These are phyloP conservation scores for Ophiostoma triangulosporum DNA, from an alignment of 2,329 filamentous ascomycete species.

Conservation along the genomic window DNA sequence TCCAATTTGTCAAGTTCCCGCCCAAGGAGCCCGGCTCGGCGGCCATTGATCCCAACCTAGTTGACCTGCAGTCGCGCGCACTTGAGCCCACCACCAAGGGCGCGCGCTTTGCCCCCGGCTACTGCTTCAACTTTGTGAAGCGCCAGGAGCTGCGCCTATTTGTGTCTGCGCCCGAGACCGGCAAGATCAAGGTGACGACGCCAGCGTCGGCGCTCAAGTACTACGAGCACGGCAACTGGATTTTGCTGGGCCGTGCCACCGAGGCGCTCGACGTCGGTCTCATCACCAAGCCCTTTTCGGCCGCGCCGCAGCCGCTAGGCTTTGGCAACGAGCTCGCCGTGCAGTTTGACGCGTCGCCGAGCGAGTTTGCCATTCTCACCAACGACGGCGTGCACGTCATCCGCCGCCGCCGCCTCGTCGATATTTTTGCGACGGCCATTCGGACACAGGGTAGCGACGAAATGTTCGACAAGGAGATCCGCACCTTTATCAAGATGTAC, in stretches of 20 bases:
- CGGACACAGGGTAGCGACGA: constrained; percentile 62
- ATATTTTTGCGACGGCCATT: constrained; percentile 78
- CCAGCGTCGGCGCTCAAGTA: constrained; percentile 44
- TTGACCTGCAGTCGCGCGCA: constrained; percentile 35
- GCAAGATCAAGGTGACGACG: constrained; percentile 55
- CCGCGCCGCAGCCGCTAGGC: constrained; percentile 53
- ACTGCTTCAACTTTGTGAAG: constrained; percentile 70
- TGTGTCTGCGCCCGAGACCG: constrained; percentile 75
- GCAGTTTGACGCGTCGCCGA: constrained; percentile 75
- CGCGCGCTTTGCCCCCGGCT: constrained; percentile 66
- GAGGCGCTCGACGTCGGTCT: constrained; percentile 67
- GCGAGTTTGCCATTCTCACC: constrained; percentile 82
- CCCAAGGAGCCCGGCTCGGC: constrained; percentile 36
- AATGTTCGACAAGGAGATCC: constrained; percentile 67
- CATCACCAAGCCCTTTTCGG: constrained; percentile 59
- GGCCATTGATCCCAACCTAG: constrained; percentile 23
- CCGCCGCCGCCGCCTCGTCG: constrained; percentile 70
- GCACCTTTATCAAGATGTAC: constrained; percentile 73
- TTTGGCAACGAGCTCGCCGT: constrained; percentile 93
- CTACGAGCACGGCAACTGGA: constrained; percentile 68
- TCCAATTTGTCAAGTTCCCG: constrained; percentile 93
- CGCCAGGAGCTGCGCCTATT: constrained; percentile 44
- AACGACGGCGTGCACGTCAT: constrained; percentile 83
- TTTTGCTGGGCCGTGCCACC: constrained; percentile 52
- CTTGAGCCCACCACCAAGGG: constrained; percentile 38